phyloP scores from a whole-genome alignment of 768 basidiomycete genomes.

The Pilatotrama ljubarskyi region DNA sequence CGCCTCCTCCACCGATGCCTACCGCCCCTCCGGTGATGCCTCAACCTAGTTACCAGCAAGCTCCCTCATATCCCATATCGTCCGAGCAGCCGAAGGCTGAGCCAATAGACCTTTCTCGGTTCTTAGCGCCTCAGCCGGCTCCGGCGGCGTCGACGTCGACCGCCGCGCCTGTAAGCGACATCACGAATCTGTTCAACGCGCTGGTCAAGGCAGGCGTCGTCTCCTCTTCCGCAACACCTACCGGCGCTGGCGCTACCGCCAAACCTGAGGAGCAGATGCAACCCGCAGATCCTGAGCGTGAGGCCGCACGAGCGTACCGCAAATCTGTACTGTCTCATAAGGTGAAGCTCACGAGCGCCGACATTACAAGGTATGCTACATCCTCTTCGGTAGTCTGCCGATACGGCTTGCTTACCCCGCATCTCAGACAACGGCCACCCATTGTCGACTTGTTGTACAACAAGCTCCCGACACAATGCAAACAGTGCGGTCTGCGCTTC shows the following conservation, averaged over 20 bases:
- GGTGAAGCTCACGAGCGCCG: conserved; percentile 64
- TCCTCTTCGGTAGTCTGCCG: background rate
- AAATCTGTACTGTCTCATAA: conserved; percentile 57
- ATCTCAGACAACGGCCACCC: conserved; percentile 54
- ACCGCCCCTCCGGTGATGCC: conserved; percentile 34
- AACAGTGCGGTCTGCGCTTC: conserved; percentile 91
- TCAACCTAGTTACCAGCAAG: conserved; percentile 34
- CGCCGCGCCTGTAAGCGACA: conserved; percentile 36
- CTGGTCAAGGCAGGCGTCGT: conserved; percentile 82
- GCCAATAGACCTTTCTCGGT: conserved; percentile 31
- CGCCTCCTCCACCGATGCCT: conserved; percentile 18
- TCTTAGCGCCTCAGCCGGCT: conserved; percentile 30
- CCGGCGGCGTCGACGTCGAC: conserved; percentile 28
- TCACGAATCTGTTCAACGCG: conserved; percentile 62
- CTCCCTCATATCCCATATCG: conserved; percentile 30
- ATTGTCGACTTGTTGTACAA: conserved; percentile 72
- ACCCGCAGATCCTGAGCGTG: conserved; percentile 42
- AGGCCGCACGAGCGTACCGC: conserved; percentile 58
- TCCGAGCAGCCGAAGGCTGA: conserved; percentile 31
- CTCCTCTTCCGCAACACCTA: conserved; percentile 51
- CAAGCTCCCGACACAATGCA: conserved; percentile 80
- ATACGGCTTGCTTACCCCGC: background rate
- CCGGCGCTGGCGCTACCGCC: conserved; percentile 46
- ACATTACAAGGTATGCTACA: conserved; percentile 63
- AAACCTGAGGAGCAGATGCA: conserved; percentile 38